Conservation (phyloP, 2,329 filamentous ascomycete species). For the Hyphodiscus sp. region DNA sequence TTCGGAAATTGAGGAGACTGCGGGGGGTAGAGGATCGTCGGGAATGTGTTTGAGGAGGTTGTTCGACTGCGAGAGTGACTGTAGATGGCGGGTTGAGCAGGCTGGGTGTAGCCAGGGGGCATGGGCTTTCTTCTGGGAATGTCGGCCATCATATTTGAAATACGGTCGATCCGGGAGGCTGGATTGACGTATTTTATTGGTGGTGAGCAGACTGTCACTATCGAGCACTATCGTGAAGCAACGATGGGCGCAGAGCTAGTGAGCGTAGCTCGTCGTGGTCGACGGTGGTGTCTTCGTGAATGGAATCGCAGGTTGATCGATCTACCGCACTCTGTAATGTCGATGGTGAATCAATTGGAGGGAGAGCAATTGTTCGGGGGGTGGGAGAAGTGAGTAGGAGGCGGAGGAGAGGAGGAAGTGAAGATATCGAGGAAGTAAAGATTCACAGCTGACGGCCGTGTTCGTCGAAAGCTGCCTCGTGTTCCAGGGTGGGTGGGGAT, state of each 20-base stretch:
- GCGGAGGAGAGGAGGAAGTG: not conserved
- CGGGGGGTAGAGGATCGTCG: slow-evolving; percentile 16
- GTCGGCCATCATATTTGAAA: slow-evolving; percentile 25
- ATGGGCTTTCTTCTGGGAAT: slow-evolving; percentile 26
- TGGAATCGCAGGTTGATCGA: not conserved
- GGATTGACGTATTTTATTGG: slow-evolving; percentile 5
- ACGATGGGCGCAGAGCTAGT: not conserved
- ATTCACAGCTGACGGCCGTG: not conserved
- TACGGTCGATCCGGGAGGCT: slow-evolving; percentile 1
- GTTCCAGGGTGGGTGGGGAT: not conserved
- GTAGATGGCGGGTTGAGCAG: slow-evolving; percentile 16
- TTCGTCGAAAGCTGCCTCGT: not conserved
- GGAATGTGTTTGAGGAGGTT: slow-evolving; percentile 31
- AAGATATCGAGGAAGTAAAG: not conserved
- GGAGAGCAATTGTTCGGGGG: not conserved
- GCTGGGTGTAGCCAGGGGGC: slow-evolving; percentile 20
- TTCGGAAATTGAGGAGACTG: slow-evolving; percentile 15
- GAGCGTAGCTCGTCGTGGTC: not conserved
- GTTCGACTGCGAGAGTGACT: slow-evolving; percentile 32
- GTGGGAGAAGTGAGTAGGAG: too few species aligned
- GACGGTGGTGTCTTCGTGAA: not conserved
- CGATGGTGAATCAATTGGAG: not conserved
- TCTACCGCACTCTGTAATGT: not conserved
- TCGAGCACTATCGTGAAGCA: not conserved
- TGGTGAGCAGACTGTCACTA: not conserved